Evolutionary conservation across 768 basidiomycete species (phyloP).

Genomic region (Saitozyma podzolica): DNA sequence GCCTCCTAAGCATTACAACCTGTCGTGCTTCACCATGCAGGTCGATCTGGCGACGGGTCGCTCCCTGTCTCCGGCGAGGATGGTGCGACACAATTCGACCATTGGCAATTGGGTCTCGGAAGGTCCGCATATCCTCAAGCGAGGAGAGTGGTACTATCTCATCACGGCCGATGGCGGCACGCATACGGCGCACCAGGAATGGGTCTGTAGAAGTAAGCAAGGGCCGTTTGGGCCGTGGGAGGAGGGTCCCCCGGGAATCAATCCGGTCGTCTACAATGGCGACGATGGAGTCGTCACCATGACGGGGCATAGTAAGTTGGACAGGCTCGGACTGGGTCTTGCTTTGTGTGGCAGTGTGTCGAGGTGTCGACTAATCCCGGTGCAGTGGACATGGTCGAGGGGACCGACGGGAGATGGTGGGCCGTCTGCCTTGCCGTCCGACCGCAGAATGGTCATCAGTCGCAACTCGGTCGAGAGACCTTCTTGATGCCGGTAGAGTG

Average conservation of each 20-base stretch:
- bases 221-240: slow-evolving; percentile 29
- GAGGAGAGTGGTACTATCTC: slow-evolving; percentile 51
- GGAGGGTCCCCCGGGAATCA: slow-evolving; percentile 5
- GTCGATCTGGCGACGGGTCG: slow-evolving; percentile 14
- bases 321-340: too few relatives aligned
- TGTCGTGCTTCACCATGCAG: slow-evolving; percentile 1
- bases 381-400: slow-evolving; percentile 52
- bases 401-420: slow-evolving; percentile 51
- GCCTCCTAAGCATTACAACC: slow-evolving; percentile 2
- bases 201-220: slow-evolving; percentile 47
- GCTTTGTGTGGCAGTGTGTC: too few relatives aligned
- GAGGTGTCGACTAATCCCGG: neutral
- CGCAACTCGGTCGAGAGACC: slow-evolving; percentile 54
- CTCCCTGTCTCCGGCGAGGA: slow-evolving; percentile 4
- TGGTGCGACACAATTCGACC: neutral
- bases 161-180: slow-evolving; percentile 54
- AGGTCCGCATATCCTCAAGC: slow-evolving; percentile 43
- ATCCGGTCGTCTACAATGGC: slow-evolving; percentile 31
- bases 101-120: slow-evolving; percentile 29
- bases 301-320: slow-evolving; percentile 52
- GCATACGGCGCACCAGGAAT: slow-evolving; percentile 22
- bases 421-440: slow-evolving; percentile 39
- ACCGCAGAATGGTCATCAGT: neutral
- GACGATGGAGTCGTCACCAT: slow-evolving; percentile 52
- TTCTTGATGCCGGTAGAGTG: slow-evolving; percentile 52